Percentiles rank a stretch among this genome's conserved stretches.
These are phyloP conservation scores for Carpinus fangiana DNA, from an alignment of 306 rosid species.

Conservation along the genomic window DNA sequence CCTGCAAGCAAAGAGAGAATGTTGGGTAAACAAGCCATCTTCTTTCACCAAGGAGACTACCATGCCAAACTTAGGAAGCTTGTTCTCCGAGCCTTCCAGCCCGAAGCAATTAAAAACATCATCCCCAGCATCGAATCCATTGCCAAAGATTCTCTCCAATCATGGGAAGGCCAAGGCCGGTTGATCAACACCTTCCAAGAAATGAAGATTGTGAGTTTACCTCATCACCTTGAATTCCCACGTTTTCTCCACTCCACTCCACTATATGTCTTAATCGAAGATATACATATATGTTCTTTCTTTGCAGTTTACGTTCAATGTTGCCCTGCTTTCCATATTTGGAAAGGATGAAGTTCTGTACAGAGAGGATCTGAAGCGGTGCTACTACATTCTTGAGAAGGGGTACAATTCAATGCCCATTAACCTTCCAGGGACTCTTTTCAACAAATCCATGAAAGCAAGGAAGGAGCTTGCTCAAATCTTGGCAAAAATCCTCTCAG, in stretches of 20 bases:
- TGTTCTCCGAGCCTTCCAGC: conserved; percentile 88
- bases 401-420: conserved; percentile 98
- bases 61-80: conserved; percentile 83
- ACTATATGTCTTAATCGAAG: background rate
- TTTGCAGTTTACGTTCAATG: conserved; percentile 85
- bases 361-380: conserved; percentile 74
- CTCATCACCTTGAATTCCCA: background rate
- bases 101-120: conserved; percentile 54
- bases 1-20: conserved; percentile 97
- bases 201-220: conserved; percentile 74
- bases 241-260: background rate
- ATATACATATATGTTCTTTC: background rate
- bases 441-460: conserved; percentile 86
- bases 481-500: conserved; percentile 66
- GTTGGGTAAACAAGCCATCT: conserved; percentile 91
- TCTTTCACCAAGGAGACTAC: conserved; percentile 90
- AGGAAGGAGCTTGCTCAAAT: conserved; percentile 82
- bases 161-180: conserved; percentile 71
- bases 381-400: conserved; percentile 81
- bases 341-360: conserved; percentile 76
- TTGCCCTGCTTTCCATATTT: conserved; percentile 79
- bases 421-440: conserved; percentile 80
- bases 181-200: conserved; percentile 77
- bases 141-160: conserved; percentile 56
- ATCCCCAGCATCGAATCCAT: conserved; percentile 67